These are phyloP conservation scores for Achaetomiella virescens DNA, from an alignment of 495 filamentous ascomycete genomes.

Conservation along the genomic window DNA sequence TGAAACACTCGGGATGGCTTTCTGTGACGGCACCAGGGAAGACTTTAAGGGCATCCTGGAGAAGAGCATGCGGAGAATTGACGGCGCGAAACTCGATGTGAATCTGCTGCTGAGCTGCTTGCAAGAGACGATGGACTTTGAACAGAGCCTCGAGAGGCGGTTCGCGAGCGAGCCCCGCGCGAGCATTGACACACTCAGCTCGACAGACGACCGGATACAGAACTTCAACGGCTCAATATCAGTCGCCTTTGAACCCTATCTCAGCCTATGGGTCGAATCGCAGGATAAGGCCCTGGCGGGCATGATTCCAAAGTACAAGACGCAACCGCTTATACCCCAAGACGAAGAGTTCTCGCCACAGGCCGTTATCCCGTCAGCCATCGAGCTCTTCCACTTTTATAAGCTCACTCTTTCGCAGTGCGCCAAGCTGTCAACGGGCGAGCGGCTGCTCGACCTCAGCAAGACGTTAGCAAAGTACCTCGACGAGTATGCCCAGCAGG, in stretches of 20 bases:
- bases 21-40: conserved; percentile 90
- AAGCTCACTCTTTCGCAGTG: conserved; percentile 86
- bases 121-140: conserved; percentile 96
- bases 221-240: conserved; percentile 91
- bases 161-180: conserved; percentile 71
- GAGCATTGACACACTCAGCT: conserved; percentile 90
- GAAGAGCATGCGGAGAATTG: conserved; percentile 68
- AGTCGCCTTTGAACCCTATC: conserved; percentile 93
- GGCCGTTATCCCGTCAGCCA: conserved; percentile 86
- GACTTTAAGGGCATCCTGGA: conserved; percentile 92
- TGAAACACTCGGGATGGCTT: conserved; percentile 84
- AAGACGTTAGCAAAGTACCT: conserved; percentile 86
- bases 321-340: conserved; percentile 67
- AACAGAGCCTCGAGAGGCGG: conserved; percentile 79
- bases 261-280: conserved; percentile 94
- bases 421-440: conserved; percentile 87
- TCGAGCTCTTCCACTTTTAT: conserved; percentile 96
- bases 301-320: conserved; percentile 84
- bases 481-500: conserved; percentile 91
- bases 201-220: conserved; percentile 66
- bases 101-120: conserved; percentile 86
- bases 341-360: conserved; percentile 92
- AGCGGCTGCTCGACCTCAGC: conserved; percentile 76
- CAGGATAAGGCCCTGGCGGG: conserved; percentile 84
- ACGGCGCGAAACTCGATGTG: conserved; percentile 82